These are phyloP conservation scores for Dactylellina cionopaga DNA, from an alignment of 2,329 filamentous ascomycete genomes.

Conservation along the genomic window DNA sequence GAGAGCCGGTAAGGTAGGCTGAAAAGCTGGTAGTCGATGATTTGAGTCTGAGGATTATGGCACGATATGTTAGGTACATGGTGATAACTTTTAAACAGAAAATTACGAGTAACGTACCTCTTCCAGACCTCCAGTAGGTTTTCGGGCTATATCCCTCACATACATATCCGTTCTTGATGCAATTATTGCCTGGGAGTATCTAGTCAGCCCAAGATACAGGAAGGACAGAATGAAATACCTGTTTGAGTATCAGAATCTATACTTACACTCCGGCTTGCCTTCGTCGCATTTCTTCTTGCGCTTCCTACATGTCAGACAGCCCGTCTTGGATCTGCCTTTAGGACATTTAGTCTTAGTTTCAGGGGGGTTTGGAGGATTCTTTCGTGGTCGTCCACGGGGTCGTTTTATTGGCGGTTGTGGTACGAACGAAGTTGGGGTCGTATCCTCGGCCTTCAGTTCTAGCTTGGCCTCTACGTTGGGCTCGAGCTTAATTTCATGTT, in stretches of 20 bases:
- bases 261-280: slow-evolving; percentile 73
- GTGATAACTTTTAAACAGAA: slow-evolving; percentile 54
- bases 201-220: slow-evolving; percentile 18
- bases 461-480: slow-evolving; percentile 11
- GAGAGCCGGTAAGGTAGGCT: slow-evolving; percentile 61
- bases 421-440: slow-evolving; percentile 18
- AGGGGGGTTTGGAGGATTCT: slow-evolving; percentile 74
- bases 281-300: slow-evolving; percentile 79
- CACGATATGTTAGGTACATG: too few relatives aligned
- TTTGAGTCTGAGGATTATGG: slow-evolving; percentile 20
- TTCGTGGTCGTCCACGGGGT: slow-evolving; percentile 82
- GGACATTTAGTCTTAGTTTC: slow-evolving; percentile 74
- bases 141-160: slow-evolving; percentile 91
- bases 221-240: slow-evolving; percentile 61
- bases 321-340: slow-evolving; percentile 78
- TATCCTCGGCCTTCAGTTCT: slow-evolving; percentile 41
- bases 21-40: slow-evolving; percentile 31
- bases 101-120: slow-evolving; percentile 60
- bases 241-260: too few relatives aligned
- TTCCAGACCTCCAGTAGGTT: slow-evolving; percentile 86
- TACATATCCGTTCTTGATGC: slow-evolving; percentile 90
- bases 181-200: slow-evolving; percentile 74
- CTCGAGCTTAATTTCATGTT: slow-evolving; percentile 37
- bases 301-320: slow-evolving; percentile 74
- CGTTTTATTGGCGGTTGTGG: slow-evolving; percentile 64